Base-by-base conservation (phyloP, 176 grass and related monocot species). In the Aegilops tauschii region DNA sequence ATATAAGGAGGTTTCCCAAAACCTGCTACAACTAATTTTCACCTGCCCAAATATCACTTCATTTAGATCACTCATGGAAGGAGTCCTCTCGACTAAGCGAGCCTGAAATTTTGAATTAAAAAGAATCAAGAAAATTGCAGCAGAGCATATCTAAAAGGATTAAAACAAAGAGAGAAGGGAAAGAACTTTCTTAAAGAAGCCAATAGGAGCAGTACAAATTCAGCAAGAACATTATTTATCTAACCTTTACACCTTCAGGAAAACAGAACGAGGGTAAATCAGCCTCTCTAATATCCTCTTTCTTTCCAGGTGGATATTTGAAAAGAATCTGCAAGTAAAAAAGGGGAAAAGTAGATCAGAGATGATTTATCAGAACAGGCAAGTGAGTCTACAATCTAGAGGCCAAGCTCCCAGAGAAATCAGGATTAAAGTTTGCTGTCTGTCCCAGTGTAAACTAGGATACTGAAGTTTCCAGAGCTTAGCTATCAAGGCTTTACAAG, bases 31-130 rank as follows among this genome's bases (percentile, higher is more conserved):
- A 78, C 40, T 73, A 32, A 73, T 67, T 73, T 77, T 91, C 61
- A 99, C 97, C 97, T 99, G 92, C n/a, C 97, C 97, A 99, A 99
- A 99, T 78, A 99, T 86, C 35, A 96, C 77, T 92, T 99, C 97
- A 85, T 99, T 96, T 66, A 99, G 76, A 82, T 99, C 94, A 81
- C 97, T 99, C 94, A 99, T 96, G 72, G 97, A 99, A 69, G 94
- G 94, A 80, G 97, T 96, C 79, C 93, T 99, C 94, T 99, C 92
- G 78, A 99, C 85, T 79, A 99, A 83, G 62, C 80, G 97, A 85
- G 97, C 97, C 97, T 99, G 88, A 75, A 93, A 84, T 65, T 90
- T 85, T 47, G 30, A 54, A 65, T 28, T 37, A 70, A 47, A 47
- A 76, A 78, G 2, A 59, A 83, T 68, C 35, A 89, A 75, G 52